These are phyloP conservation scores for Yamadazyma olivae DNA, from an alignment of 805 yeast species.

Conservation along the genomic window DNA sequence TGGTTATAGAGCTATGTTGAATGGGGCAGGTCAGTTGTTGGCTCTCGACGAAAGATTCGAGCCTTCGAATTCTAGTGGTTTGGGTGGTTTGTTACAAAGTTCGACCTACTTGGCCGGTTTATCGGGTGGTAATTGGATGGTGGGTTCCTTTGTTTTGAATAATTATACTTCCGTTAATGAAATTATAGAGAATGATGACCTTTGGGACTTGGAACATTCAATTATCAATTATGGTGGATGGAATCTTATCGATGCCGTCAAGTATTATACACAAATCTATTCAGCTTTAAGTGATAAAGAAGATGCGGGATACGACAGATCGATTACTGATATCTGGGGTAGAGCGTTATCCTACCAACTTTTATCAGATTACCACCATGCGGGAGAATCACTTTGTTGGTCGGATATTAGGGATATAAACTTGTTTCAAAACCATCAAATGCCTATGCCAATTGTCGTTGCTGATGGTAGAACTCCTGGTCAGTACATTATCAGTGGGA, in stretches of 20 bases:
- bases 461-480: constrained; percentile 39
- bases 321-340: constrained; percentile 44
- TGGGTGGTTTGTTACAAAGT: constrained; percentile 76
- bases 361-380: constrained; percentile 23
- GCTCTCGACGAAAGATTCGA: constrained; percentile 74
- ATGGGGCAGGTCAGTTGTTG: constrained; percentile 80
- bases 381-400: constrained; percentile 29
- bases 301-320: constrained; percentile 35
- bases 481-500: constrained; percentile 23
- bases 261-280: constrained; percentile 34
- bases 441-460: constrained; percentile 41
- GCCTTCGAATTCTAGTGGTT: constrained; percentile 48
- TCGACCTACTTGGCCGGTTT: constrained; percentile 75
- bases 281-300: constrained; percentile 28
- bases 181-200: constrained; percentile 20
- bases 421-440: constrained; percentile 25
- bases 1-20: constrained; percentile 85
- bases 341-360: constrained; percentile 40
- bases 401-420: constrained; percentile 23
- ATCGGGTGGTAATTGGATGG: constrained; percentile 63
- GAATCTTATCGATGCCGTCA: constrained; percentile 62
- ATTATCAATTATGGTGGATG: constrained; percentile 63
- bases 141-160: constrained; percentile 58
- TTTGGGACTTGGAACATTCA: constrained; percentile 56
- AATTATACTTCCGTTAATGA: constrained; percentile 53